phyloP scores from a whole-genome alignment of 495 filamentous ascomycete species.

The Lophiotrema nucula region DNA sequence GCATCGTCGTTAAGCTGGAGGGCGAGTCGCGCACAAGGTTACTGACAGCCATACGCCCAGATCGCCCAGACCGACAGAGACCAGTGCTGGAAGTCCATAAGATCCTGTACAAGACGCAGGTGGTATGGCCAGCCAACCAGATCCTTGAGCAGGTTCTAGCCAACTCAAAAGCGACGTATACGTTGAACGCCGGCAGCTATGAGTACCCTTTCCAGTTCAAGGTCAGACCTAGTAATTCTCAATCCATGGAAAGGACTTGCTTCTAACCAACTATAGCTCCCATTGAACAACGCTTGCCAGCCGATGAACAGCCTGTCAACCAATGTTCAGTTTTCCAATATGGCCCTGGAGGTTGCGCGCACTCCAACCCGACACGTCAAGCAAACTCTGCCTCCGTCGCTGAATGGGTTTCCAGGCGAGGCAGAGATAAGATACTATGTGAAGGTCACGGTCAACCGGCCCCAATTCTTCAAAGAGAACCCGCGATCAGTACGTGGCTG shows the following conservation, averaged over 20 bases:
- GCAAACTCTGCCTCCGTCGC: slow-evolving; percentile 81
- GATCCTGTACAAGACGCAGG: slow-evolving; percentile 65
- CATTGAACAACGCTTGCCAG: slow-evolving; percentile 86
- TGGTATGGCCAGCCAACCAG: slow-evolving; percentile 61
- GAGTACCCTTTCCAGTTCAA: slow-evolving; percentile 92
- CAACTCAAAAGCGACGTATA: slow-evolving; percentile 49
- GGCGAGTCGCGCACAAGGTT: slow-evolving; percentile 76
- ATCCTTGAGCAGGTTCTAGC: slow-evolving; percentile 47
- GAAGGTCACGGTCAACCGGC: slow-evolving; percentile 83
- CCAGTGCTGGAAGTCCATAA: slow-evolving; percentile 75
- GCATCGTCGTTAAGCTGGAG: slow-evolving; percentile 89
- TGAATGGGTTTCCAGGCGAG: slow-evolving; percentile 75
- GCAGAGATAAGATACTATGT: slow-evolving; percentile 92
- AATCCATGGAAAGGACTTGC: slow-evolving; percentile 2
- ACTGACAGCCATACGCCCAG: slow-evolving; percentile 39
- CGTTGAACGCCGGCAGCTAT: slow-evolving; percentile 73
- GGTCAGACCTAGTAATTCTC: slow-evolving; percentile 43
- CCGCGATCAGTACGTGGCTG: slow-evolving; percentile 55
- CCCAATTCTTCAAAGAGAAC: slow-evolving; percentile 82
- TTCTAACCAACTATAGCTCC: slow-evolving; percentile 50
- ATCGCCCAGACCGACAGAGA: slow-evolving; percentile 54
- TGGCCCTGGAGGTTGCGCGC: slow-evolving; percentile 58
- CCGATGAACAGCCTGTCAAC: slow-evolving; percentile 58
- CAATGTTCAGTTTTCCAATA: slow-evolving; percentile 55
- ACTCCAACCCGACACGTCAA: slow-evolving; percentile 64